Base-by-base conservation (phyloP, 441 rosid species). In the Dalechampia spathulata region DNA sequence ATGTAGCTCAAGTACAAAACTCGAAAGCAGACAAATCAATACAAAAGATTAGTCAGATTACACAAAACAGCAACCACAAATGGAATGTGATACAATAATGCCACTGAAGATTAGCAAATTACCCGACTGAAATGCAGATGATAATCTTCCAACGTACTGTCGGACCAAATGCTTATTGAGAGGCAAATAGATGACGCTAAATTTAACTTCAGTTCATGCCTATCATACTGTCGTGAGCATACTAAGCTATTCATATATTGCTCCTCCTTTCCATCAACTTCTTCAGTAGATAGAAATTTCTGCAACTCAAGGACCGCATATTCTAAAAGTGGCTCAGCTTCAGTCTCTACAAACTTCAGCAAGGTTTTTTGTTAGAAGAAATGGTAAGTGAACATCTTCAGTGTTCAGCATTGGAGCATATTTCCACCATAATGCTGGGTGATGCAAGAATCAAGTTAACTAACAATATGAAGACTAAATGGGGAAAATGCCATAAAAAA, bases 51-150 rank as follows among this genome's bases (percentile, higher is more conserved):
- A 19, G 16, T n/a, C n/a, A 51, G 43, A 52, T 39, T 17, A 37
- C 52, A 64, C 1, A 30, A 30, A 67, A 53, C 61, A 50, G 55
- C 43, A 43, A 55, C 39, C 30, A 23, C 45, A 22, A 56, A 52
- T 45, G n/a, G 21, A 50, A 37, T 43, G 30, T 14, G 28, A 47
- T 49, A 51, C 10, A 40, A 27, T 11, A 49, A 38, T 17, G 16
- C 38, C 46, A 45, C 23, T 40, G 34, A 36, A 61, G 65, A 49
- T 50, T 42, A 57, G 69, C 49, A 73, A 69, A 65, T 69, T 39
- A 94, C 96, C 97, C 81, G 77, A 55, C 78, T 55, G 71, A 86
- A 94, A 69, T 87, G 87, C 48, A 78, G 84, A 75, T 94, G 97
- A 71, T 94, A 94, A 69, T 87, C 96, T 53, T 77, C 87, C 60